A percentile compares a stretch with the other conserved stretches of the same genome.
These are phyloP conservation scores for Kurtzmaniella quercitrusa DNA, from an alignment of 1,139 yeast genomes.

Conservation along the genomic window DNA sequence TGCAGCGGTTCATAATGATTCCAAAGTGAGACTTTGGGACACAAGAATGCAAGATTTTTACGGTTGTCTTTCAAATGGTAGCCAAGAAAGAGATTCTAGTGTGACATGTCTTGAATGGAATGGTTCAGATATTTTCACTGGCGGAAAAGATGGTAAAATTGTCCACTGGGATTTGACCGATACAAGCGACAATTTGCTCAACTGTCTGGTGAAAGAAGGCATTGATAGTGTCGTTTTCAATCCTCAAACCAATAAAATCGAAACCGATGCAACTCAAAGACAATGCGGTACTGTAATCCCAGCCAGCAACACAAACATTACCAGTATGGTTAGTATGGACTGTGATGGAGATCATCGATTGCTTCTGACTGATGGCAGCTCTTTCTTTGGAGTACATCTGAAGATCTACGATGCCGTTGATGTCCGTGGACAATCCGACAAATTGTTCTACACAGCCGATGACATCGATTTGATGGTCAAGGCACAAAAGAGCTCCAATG, in stretches of 20 bases:
- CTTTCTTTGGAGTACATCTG: slow-evolving; percentile 54
- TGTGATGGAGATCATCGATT: slow-evolving; percentile 31
- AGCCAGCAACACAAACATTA: slow-evolving; percentile 50
- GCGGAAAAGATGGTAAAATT: slow-evolving; percentile 68
- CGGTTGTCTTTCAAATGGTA: slow-evolving; percentile 50
- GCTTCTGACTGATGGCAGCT: slow-evolving; percentile 50
- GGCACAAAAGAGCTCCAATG: slow-evolving; percentile 16
- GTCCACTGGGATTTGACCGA: slow-evolving; percentile 61
- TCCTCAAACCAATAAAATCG: slow-evolving; percentile 26
- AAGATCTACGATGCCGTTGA: slow-evolving; percentile 34
- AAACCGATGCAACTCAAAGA: slow-evolving; percentile 32
- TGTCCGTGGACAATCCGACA: slow-evolving; percentile 17
- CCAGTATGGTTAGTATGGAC: slow-evolving; percentile 34
- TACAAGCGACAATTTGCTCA: slow-evolving; percentile 26
- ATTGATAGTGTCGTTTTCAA: slow-evolving; percentile 38
- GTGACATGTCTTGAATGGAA: slow-evolving; percentile 65
- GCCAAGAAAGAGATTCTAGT: slow-evolving; percentile 32
- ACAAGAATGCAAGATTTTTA: slow-evolving; percentile 57
- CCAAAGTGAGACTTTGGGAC: slow-evolving; percentile 69
- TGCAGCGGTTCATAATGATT: slow-evolving; percentile 64
- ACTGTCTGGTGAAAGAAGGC: slow-evolving; percentile 48
- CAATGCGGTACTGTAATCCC: slow-evolving; percentile 63
- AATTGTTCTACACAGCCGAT: slow-evolving; percentile 29
- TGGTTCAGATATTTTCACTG: slow-evolving; percentile 54
- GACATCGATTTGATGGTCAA: slow-evolving; percentile 26